Evolutionary conservation across 768 basidiomycete genomes (phyloP).

Genomic region (Daedaleopsis sinensis): DNA sequence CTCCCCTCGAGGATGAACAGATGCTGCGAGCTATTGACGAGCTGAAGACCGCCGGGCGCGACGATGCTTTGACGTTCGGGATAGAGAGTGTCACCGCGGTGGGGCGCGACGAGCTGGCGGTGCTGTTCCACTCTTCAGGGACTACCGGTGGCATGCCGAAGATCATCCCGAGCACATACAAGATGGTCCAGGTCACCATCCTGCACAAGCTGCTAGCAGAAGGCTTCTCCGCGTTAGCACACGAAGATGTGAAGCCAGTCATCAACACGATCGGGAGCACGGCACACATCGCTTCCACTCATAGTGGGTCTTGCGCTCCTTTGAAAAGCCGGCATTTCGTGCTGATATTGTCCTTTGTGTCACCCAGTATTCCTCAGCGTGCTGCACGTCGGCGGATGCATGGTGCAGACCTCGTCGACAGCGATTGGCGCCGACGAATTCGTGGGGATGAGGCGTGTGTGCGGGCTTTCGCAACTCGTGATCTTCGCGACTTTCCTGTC

Average conservation of each 20-base stretch:
- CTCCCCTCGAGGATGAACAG: not conserved
- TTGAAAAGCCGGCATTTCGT: not conserved
- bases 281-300: constrained; percentile 21
- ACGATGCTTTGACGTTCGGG: not conserved
- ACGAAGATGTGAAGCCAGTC: constrained; percentile 3
- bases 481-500: constrained; percentile 23
- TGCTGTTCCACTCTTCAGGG: constrained; percentile 24
- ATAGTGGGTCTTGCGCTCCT: constrained; percentile 2
- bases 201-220: not conserved
- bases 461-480: constrained; percentile 16
- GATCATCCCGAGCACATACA: constrained; percentile 23
- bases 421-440: constrained; percentile 14
- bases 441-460: constrained; percentile 10
- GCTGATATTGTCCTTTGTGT: not conserved
- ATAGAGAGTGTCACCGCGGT: not conserved
- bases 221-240: not conserved
- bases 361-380: constrained; percentile 12
- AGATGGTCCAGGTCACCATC: constrained; percentile 14
- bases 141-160: constrained; percentile 22
- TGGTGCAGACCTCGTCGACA: constrained; percentile 21
- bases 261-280: constrained; percentile 22
- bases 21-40: not conserved
- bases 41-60: not conserved
- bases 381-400: constrained; percentile 9
- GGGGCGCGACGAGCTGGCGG: constrained; percentile 9